These are phyloP conservation scores for Metschnikowia lachancei DNA, from an alignment of 805 yeast genomes.

Conservation along the genomic window DNA sequence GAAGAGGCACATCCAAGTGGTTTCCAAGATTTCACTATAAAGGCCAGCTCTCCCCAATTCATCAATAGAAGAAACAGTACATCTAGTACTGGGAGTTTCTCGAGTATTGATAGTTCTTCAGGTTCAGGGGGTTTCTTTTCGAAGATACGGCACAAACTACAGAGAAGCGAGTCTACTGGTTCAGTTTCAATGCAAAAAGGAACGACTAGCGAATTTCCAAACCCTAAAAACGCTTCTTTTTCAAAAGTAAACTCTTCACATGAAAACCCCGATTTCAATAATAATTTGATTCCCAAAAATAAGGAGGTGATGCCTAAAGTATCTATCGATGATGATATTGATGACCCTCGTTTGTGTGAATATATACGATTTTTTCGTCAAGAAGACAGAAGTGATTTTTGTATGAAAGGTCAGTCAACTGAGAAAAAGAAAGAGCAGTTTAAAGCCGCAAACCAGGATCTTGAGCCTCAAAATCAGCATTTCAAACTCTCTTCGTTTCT, in stretches of 20 bases:
- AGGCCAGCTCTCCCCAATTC: conserved; percentile 9
- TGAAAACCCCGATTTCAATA: no score
- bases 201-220: no score
- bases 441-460: not conserved
- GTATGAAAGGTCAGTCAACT: not conserved
- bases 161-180: no score
- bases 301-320: conserved; percentile 18
- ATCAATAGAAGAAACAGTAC: conserved; percentile 21
- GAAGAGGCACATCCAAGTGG: conserved; percentile 19
- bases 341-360: conserved; percentile 37
- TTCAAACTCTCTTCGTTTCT: conserved; percentile 30
- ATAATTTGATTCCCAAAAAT: no score
- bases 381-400: conserved; percentile 15
- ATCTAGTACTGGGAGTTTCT: conserved; percentile 19
- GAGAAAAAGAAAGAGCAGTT: not conserved
- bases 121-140: no score
- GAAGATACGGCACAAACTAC: no score
- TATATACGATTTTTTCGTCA: conserved; percentile 35
- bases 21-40: not conserved
- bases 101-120: conserved; percentile 16
- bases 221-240: no score
- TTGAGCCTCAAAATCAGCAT: conserved; percentile 2
- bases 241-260: no score
- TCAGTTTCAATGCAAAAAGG: no score
- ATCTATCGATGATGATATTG: conserved; percentile 21